Base-by-base conservation (phyloP, 2,329 filamentous ascomycete genomes). In the Lachnellula hyalina region DNA sequence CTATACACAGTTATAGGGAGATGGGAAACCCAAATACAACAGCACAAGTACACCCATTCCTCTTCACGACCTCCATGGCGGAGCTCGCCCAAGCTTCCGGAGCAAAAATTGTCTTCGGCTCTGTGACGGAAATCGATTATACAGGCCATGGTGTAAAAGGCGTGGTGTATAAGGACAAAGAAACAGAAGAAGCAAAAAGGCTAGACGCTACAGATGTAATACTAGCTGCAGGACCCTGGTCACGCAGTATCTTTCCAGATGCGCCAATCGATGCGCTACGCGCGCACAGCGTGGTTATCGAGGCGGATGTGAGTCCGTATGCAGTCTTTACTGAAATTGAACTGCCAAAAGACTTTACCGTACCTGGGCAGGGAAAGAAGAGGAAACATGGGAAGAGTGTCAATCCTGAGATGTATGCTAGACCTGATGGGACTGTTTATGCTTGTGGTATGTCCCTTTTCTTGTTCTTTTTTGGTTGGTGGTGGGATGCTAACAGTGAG, bases 391-490 rank as follows among this genome's bases (percentile, higher is more conserved):
- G 77, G 55, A 79, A 84, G 28, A 80, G 80, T 17, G 90, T 90
- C 12, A 85, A 90, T 25, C 94, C 94, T 0, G 94, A 99, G 71
- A 94, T 97, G 59, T 99, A 99, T 69, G 89, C 94, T 0, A 81
- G 94, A 4, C 92, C 92, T 0, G 87, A 90, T 68, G 82, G 87
- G 53, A 92, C 96, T 69, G 87, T 96, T 11, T 99, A 99, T 70
- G 92, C 90, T 0, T 99, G 94, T 68, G 94, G 91, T 80, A 65
- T 53, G 74, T n/a, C 23, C 45, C 23, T n/a, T 21, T 42, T 21
- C 25, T 5, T n/a, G n/a, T n/a, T n/a, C n/a, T n/a, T n/a, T n/a
- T n/a, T n/a, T 23, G 14, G 4, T 15, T 21, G 19, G 28, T 8
- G n/a, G 11, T 4, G 15, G 19, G 28, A 17, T 9, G 15, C 48